These are phyloP conservation scores for Pleurotus salmoneostramineus DNA, from an alignment of 768 basidiomycete genomes.

Conservation along the genomic window DNA sequence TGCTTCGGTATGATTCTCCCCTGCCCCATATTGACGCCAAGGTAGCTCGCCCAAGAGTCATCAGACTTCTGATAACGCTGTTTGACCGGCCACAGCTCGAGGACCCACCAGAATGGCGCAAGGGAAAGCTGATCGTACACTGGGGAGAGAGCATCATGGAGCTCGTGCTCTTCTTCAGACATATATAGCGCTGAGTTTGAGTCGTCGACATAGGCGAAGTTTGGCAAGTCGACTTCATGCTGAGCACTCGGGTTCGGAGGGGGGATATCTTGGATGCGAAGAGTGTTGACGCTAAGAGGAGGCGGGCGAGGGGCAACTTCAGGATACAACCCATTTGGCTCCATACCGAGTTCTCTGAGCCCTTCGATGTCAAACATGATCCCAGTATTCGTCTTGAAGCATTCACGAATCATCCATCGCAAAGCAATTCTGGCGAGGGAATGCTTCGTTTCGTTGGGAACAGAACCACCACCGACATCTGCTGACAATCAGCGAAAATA, in stretches of 20 bases:
- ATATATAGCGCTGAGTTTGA: background rate
- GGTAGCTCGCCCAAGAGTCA: constrained; percentile 22
- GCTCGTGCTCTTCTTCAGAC: constrained; percentile 51
- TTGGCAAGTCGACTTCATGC: background rate
- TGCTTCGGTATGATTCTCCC: constrained; percentile 38
- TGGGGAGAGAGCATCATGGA: constrained; percentile 42
- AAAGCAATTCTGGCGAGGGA: constrained; percentile 49
- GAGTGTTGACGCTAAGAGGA: constrained; percentile 14
- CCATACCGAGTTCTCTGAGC: constrained; percentile 37
- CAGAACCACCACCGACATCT: constrained; percentile 59
- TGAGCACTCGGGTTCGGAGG: background rate
- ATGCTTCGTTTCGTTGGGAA: constrained; percentile 33
- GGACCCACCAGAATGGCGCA: constrained; percentile 51
- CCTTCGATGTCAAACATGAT: constrained; percentile 51
- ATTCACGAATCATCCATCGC: constrained; percentile 71
- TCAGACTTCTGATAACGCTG: constrained; percentile 31
- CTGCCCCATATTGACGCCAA: constrained; percentile 28
- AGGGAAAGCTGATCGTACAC: constrained; percentile 47
- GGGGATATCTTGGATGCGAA: constrained; percentile 18
- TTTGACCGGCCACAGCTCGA: constrained; percentile 45
- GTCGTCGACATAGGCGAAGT: background rate
- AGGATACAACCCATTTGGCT: constrained; percentile 33
- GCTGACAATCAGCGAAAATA: background rate
- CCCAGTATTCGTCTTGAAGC: constrained; percentile 50
- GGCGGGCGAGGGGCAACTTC: constrained; percentile 26